Percentiles rank a stretch among this genome's conserved stretches.
Conservation (phyloP, 1,284 basidiomycete genomes). For the Chalciporus sp. region DNA sequence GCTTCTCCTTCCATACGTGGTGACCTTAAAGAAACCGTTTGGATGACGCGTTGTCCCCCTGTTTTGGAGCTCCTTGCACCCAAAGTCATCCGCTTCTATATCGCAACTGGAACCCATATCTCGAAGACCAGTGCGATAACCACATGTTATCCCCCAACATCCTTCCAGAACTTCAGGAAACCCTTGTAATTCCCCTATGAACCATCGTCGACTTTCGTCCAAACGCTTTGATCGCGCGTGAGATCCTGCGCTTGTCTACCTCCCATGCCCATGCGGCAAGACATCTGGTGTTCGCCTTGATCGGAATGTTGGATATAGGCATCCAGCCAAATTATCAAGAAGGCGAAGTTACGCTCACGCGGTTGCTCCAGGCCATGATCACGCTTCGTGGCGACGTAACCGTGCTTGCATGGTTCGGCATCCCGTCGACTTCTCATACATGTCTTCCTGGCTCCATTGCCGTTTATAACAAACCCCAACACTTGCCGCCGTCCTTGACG, state of each 20-base stretch:
- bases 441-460: slow-evolving; percentile 3
- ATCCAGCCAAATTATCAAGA: slow-evolving; percentile 6
- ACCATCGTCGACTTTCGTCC: slow-evolving; percentile 2
- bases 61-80: slow-evolving; percentile 7
- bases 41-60: neutral
- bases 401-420: neutral
- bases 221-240: neutral
- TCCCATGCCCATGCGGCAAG: neutral
- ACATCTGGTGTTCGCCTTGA: slow-evolving; percentile 8
- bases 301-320: neutral
- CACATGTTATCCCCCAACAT: slow-evolving; percentile 5
- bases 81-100: slow-evolving; percentile 10
- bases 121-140: neutral
- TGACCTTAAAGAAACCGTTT: too few relatives aligned
- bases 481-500: too few relatives aligned
- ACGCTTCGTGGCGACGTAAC: neutral
- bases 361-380: neutral
- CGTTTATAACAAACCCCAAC: neutral
- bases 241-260: slow-evolving; percentile 9
- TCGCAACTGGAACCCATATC: slow-evolving; percentile 10
- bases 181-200: neutral
- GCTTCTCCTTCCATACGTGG: too few relatives aligned
- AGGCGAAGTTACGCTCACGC: neutral
- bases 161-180: slow-evolving; percentile 2
- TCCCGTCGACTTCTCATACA: neutral